Evolutionary conservation across 257 asterid species (phyloP).

Genomic region (Solanum habrochaites): DNA sequence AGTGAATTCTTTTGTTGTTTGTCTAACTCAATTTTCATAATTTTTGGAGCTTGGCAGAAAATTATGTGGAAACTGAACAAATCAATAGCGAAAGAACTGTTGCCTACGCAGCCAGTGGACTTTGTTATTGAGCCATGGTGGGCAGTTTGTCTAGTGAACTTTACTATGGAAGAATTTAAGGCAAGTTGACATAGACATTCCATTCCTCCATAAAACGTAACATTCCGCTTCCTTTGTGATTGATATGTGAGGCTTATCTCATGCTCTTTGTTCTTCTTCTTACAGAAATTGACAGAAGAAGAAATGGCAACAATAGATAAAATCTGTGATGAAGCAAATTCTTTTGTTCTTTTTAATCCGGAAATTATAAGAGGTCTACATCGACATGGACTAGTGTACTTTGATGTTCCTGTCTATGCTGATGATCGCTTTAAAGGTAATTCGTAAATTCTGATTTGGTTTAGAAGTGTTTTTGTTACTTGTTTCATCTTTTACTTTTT

Average conservation of each 20-base stretch:
- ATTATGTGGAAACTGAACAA: constrained; percentile 99
- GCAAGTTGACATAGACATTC: neutral
- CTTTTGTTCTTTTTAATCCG: constrained; percentile 83
- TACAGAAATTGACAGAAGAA: constrained; percentile 92
- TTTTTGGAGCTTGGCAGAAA: constrained; percentile 70
- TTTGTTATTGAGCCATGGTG: constrained; percentile 94
- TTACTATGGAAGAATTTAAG: neutral
- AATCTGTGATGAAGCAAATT: constrained; percentile 90
- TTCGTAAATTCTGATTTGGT: neutral
- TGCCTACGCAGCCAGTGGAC: constrained; percentile 91
- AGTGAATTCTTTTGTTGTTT: neutral
- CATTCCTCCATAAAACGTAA: neutral
- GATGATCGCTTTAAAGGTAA: constrained; percentile 97
- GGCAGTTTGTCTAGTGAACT: constrained; percentile 85
- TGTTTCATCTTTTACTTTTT: neutral
- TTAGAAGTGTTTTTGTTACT: neutral
- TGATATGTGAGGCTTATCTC: neutral
- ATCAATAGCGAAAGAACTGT: constrained; percentile 90
- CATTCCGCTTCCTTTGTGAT: neutral
- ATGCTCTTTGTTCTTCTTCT: neutral
- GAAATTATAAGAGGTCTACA: constrained; percentile 69
- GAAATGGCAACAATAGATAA: constrained; percentile 97
- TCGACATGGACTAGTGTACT: constrained; percentile 87
- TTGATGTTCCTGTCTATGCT: constrained; percentile 89
- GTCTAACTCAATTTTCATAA: constrained; percentile 20